A percentile compares a stretch with the other conserved stretches of the same genome.
These are phyloP conservation scores for Pythium aphanidermatum DNA, from an alignment of 352 stramenopile genomes.

Conservation along the genomic window DNA sequence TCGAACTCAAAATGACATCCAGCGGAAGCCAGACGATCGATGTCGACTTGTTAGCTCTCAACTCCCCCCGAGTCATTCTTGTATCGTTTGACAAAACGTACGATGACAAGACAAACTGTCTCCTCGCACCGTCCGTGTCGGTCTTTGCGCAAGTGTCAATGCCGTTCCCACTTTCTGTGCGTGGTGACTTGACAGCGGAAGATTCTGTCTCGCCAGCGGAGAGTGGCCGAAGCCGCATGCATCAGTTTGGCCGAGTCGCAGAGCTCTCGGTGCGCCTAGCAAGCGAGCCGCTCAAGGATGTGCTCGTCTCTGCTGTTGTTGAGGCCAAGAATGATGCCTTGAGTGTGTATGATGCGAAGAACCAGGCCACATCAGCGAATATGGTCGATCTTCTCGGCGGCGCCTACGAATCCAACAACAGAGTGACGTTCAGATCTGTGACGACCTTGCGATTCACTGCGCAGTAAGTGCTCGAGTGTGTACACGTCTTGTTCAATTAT, in stretches of 20 bases:
- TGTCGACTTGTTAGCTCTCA: slow-evolving; percentile 22
- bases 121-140: slow-evolving; percentile 27
- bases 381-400: slow-evolving; percentile 23
- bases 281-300: slow-evolving; percentile 48
- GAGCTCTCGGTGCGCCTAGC: slow-evolving; percentile 35
- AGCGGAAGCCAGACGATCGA: slow-evolving; percentile 29
- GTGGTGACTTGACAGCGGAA: slow-evolving; percentile 31
- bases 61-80: slow-evolving; percentile 23
- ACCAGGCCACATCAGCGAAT: slow-evolving; percentile 17
- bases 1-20: slow-evolving; percentile 39
- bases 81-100: slow-evolving; percentile 53
- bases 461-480: slow-evolving; percentile 7
- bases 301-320: slow-evolving; percentile 29
- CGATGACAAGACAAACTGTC: slow-evolving; percentile 33
- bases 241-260: slow-evolving; percentile 27
- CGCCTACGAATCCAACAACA: slow-evolving; percentile 36
- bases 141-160: slow-evolving; percentile 33
- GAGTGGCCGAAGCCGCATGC: slow-evolving; percentile 53
- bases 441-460: slow-evolving; percentile 46
- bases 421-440: slow-evolving; percentile 25
- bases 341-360: slow-evolving; percentile 33
- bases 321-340: slow-evolving; percentile 24
- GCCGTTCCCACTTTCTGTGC: slow-evolving; percentile 37
- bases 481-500: background rate
- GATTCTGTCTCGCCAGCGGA: slow-evolving; percentile 26